Base-by-base conservation (phyloP, 495 filamentous ascomycete genomes). In the Penicillium egyptiacum region DNA sequence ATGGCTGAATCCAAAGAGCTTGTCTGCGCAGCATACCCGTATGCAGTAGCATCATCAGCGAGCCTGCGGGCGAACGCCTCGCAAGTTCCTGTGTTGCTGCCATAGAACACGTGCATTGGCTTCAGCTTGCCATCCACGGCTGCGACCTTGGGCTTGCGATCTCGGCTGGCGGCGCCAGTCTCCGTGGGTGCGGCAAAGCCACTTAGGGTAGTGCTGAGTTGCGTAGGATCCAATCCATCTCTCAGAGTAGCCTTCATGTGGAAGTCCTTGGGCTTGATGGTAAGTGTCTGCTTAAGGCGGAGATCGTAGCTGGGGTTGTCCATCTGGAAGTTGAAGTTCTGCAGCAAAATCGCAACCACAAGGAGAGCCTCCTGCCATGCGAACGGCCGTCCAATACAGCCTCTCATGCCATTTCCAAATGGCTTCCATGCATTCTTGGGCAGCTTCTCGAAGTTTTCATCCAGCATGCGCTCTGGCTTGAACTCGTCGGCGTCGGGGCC, bases 21-120 rank as follows among this genome's bases (percentile, higher is more conserved):
- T 10, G 87, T 70, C 49, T 78, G 67, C 6, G 85, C 84, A 3
- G 64, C 60, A 59, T 81, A 89, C 0, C 87, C 88, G 60, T 85
- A 81, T 4, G 65, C 62, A 17, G 67, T 57, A 3, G 87, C 86
- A 64, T 82, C 79, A 51, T 76, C 75, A 6, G 85, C 85, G 14
- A 91, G 65, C 46, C 78, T 74, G 58, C 85, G 79, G 2, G 88
- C 87, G 33, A 92, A 75, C 3, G 82, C 74, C 62, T 90, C 86
- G 63, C 88, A 92, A 12, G 89, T 92, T 3, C 89, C 88, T 4
- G 83, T 84, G 59, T 92, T 91, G 14, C 83, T 86, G 16, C 88
- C 88, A 58, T 85, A 92, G 30, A 85, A 80, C n/a, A 92, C 83
- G 37, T 78, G 79, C 65, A 92, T 79, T 0, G 74, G 75, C 56